Percentiles rank a stretch among this genome's conserved stretches.
phyloP scores from a whole-genome alignment of 106 monocot genomes.

The Hemerocallis citrina region DNA sequence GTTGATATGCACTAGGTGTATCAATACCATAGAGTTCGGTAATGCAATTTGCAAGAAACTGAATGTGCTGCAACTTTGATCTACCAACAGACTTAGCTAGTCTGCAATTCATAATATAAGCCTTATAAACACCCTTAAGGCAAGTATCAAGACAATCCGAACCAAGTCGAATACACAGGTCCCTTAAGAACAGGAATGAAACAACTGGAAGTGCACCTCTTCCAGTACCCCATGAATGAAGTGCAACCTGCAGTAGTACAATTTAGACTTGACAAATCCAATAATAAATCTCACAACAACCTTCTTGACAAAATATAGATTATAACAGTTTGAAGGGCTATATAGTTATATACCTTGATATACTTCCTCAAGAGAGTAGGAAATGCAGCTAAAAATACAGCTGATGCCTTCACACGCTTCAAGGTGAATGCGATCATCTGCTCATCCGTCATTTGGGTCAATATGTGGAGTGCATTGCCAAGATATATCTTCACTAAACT shows the following conservation, averaged over 20 bases:
- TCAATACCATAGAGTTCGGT: slow-evolving; percentile 82
- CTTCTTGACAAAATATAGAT: no score
- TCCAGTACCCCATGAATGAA: slow-evolving; percentile 87
- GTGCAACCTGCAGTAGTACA: slow-evolving; percentile 41
- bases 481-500: slow-evolving; percentile 72
- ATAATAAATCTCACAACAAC: neutral
- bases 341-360: slow-evolving; percentile 88
- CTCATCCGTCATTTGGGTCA: slow-evolving; percentile 98
- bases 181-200: slow-evolving; percentile 88
- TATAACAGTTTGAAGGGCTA: no score
- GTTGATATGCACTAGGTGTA: slow-evolving; percentile 63
- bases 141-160: slow-evolving; percentile 85
- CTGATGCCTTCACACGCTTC: slow-evolving; percentile 79
- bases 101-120: slow-evolving; percentile 83
- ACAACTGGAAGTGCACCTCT: slow-evolving; percentile 74
- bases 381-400: slow-evolving; percentile 84
- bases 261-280: neutral
- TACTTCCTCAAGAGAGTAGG: slow-evolving; percentile 84
- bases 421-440: slow-evolving; percentile 90
- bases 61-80: slow-evolving; percentile 79
- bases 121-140: slow-evolving; percentile 88
- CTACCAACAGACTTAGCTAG: slow-evolving; percentile 54
- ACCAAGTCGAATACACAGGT: slow-evolving; percentile 80
- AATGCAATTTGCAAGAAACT: slow-evolving; percentile 93
- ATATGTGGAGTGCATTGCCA: slow-evolving; percentile 79